These are phyloP conservation scores for Dendrostoma leiphaemia DNA, from an alignment of 2,329 filamentous ascomycete species.

Conservation along the genomic window DNA sequence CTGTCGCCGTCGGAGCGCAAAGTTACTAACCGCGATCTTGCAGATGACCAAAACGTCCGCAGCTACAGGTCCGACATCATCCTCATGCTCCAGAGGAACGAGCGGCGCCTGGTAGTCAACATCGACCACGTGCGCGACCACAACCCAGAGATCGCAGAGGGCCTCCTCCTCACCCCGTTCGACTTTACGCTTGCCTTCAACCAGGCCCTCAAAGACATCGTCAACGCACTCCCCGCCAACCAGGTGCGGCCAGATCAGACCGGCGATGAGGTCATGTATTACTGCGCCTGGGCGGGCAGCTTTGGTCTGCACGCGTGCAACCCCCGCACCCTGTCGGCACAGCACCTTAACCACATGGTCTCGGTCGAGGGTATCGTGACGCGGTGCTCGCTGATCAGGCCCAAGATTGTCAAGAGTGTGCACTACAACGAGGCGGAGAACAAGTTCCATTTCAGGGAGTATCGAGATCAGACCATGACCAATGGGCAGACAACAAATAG, in stretches of 20 bases:
- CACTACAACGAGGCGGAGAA: conserved; percentile 89
- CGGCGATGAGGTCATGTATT: conserved; percentile 79
- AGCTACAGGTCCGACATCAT: conserved; percentile 92
- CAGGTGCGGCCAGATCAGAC: conserved; percentile 74
- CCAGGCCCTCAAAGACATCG: conserved; percentile 82
- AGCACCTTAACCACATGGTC: conserved; percentile 93
- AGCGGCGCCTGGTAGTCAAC: conserved; percentile 66
- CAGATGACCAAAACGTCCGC: conserved; percentile 52
- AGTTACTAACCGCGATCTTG: neutral
- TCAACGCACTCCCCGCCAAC: conserved; percentile 65
- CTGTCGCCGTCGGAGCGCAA: neutral
- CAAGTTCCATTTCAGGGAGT: conserved; percentile 85
- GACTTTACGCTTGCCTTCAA: conserved; percentile 89
- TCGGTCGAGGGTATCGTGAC: conserved; percentile 97
- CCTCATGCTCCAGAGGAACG: conserved; percentile 67
- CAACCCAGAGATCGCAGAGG: conserved; percentile 74
- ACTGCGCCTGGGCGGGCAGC: conserved; percentile 94
- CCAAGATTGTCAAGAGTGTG: conserved; percentile 97
- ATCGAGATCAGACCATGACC: conserved; percentile 96
- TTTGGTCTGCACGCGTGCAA: conserved; percentile 96
- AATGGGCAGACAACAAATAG: conserved; percentile 85
- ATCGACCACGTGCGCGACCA: conserved; percentile 91
- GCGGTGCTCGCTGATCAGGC: conserved; percentile 89
- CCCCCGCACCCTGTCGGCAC: conserved; percentile 84
- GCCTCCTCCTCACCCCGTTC: conserved; percentile 81